These are phyloP conservation scores for Eucalyptus victrix DNA, from an alignment of 345 rosid genomes.

Conservation along the genomic window DNA sequence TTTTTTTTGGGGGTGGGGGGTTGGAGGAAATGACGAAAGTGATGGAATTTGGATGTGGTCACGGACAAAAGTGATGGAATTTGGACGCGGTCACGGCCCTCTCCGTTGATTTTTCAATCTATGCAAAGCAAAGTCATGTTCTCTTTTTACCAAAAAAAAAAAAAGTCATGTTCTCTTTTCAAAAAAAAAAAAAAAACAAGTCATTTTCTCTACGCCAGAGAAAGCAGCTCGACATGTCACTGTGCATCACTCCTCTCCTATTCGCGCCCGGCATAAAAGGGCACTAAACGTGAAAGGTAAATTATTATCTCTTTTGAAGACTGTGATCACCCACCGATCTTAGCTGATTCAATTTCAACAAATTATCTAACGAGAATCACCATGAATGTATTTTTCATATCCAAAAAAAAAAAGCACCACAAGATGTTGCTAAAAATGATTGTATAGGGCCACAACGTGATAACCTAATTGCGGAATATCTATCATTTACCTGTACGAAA, in stretches of 20 bases:
- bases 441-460: rapidly evolving
- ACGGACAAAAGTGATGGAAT: no score
- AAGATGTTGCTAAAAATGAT: background rate
- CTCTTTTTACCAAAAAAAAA: background rate
- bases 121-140: background rate
- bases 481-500: background rate
- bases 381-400: background rate
- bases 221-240: background rate
- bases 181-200: background rate
- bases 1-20: rapidly evolving
- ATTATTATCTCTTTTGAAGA: background rate
- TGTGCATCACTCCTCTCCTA: background rate
- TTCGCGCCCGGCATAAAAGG: rapidly evolving
- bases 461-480: background rate
- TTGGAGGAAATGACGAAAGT: background rate
- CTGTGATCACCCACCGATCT: rapidly evolving
- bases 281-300: background rate
- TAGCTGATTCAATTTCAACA: rapidly evolving
- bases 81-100: background rate
- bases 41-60: background rate
- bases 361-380: background rate
- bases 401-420: background rate
- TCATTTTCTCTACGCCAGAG: background rate
- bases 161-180: background rate
- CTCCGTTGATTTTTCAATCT: background rate